Conservation (phyloP, 805 yeast genomes). For the Torulaspora franciscae region DNA sequence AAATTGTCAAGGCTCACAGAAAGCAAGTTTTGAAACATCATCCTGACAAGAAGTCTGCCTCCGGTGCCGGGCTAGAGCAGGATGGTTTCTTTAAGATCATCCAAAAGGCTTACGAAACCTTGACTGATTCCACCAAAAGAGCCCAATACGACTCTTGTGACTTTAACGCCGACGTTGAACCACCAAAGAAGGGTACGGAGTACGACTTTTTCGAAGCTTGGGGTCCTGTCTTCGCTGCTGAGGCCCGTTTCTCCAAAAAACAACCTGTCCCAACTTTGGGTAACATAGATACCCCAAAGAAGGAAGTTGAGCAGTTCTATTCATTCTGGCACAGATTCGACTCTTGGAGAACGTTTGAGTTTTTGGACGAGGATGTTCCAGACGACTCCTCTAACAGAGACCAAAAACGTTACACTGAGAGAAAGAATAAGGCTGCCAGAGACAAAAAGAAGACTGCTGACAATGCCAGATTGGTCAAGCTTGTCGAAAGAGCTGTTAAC, state of each 20-base stretch:
- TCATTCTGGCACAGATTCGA: conserved; percentile 90
- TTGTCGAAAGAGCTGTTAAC: conserved; percentile 79
- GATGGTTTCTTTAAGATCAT: conserved; percentile 97
- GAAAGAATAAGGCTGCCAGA: conserved; percentile 94
- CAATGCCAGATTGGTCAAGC: conserved; percentile 77
- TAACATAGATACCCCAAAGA: conserved; percentile 57
- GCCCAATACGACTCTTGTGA: conserved; percentile 95
- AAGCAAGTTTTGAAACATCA: conserved; percentile 94
- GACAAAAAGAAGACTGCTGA: conserved; percentile 97
- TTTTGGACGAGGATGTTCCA: conserved; percentile 97
- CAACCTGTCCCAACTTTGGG: conserved; percentile 88
- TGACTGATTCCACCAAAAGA: conserved; percentile 81
- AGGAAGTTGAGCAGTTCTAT: conserved; percentile 83
- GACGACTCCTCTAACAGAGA: conserved; percentile 99
- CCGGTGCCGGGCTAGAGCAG: conserved; percentile 76
- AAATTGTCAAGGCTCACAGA: conserved; percentile 94
- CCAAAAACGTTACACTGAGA: conserved; percentile 97
- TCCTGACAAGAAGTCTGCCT: conserved; percentile 95
- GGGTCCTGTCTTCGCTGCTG: conserved; percentile 87
- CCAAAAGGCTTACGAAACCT: conserved; percentile 90
- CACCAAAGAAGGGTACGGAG: conserved; percentile 60
- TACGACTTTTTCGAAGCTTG: conserved; percentile 89
- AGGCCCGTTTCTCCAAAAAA: conserved; percentile 87
- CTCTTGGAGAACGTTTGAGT: conserved; percentile 98
- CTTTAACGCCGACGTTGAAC: conserved; percentile 73